These are phyloP conservation scores for Apiospora sp. DNA, from an alignment of 2,329 filamentous ascomycete genomes.

Conservation along the genomic window DNA sequence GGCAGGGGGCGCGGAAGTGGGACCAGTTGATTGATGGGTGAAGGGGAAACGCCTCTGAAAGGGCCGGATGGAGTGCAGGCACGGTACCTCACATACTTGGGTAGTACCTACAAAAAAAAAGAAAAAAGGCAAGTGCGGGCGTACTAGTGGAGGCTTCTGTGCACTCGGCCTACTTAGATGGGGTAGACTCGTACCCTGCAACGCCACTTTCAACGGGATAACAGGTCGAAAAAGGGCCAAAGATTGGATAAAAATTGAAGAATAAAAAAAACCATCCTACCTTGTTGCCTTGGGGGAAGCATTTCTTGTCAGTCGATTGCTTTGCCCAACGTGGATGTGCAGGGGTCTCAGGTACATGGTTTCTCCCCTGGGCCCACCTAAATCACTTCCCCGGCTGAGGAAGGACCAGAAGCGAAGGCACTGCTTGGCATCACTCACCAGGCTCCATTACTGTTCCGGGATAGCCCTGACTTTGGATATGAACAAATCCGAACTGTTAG, in stretches of 20 bases:
- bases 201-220: background rate
- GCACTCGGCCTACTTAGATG: background rate
- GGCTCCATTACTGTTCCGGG: conserved; percentile 3
- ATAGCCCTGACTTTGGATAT: background rate
- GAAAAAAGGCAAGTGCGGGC: background rate
- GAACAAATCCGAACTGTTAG: conserved; percentile 7
- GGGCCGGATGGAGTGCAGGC: conserved; percentile 10
- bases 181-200: background rate
- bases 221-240: background rate
- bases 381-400: conserved; percentile 17
- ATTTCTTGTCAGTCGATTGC: conserved; percentile 4
- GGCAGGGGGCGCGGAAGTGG: conserved; percentile 8
- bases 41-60: background rate
- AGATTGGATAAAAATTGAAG: background rate
- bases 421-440: conserved; percentile 18
- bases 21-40: background rate
- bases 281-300: background rate
- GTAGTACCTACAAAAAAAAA: background rate
- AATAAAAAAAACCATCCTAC: background rate
- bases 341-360: background rate
- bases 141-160: background rate
- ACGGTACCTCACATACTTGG: conserved; percentile 12
- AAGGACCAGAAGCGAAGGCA: conserved; percentile 13
- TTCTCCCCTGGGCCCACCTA: background rate
- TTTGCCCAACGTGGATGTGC: background rate